Evolutionary conservation across 192 early-diverging fungal species (phyloP).

Genomic region (Gigaspora rosea): DNA sequence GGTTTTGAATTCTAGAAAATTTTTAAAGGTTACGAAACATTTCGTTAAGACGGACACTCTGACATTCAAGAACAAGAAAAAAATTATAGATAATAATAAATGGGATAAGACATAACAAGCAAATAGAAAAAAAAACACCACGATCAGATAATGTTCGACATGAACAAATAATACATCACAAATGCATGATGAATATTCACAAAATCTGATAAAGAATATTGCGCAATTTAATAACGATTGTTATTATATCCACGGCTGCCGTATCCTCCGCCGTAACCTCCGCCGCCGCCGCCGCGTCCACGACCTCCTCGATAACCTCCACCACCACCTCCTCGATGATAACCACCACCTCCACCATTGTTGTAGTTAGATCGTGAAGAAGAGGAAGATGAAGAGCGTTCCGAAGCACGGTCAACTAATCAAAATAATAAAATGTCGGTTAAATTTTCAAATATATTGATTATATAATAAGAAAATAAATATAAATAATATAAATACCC

Average conservation of each 20-base stretch:
- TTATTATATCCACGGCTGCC: constrained; percentile 30
- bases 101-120: not conserved
- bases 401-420: constrained; percentile 45
- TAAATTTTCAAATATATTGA: too few relatives aligned
- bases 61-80: not conserved
- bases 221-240: constrained; percentile 29
- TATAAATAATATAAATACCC: constrained; percentile 30
- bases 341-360: constrained; percentile 27
- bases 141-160: too few relatives aligned
- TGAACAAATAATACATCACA: too few relatives aligned
- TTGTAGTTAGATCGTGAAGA: constrained; percentile 2
- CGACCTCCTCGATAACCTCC: too few relatives aligned
- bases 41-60: constrained; percentile 26
- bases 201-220: not conserved
- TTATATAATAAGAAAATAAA: not conserved
- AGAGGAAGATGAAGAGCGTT: constrained; percentile 29
- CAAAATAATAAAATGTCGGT: not conserved
- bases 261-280: constrained; percentile 37
- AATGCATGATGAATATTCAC: too few relatives aligned
- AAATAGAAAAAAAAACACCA: not conserved
- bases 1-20: not conserved
- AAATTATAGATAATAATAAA: constrained; percentile 19
- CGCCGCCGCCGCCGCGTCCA: constrained; percentile 40
- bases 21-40: not conserved
- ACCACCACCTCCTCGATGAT: too few relatives aligned